Base-by-base conservation (phyloP, 1,139 yeast species). In the Zygosaccharomyces sapae region DNA sequence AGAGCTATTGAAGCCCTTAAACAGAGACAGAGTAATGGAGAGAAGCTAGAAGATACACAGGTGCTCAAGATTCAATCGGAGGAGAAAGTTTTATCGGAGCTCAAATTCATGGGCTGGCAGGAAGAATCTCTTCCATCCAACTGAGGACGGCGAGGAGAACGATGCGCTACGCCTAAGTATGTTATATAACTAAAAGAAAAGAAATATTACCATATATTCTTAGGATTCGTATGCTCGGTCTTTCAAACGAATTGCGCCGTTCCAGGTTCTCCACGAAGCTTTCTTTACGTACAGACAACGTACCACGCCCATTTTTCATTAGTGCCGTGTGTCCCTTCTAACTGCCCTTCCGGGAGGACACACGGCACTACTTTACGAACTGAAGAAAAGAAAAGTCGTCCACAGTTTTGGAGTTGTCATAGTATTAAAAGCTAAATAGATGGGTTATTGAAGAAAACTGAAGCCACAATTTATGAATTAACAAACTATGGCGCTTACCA, bases 1-100 rank as follows among this genome's bases (percentile, higher is more conserved):
- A 79, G 97, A 62, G 97, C 98, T 10, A 92, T 92, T 57, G 96
- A 90, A 67, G 82, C 81, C 44, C 77, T 94, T 61, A 90, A 90
- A 68, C 79, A 79, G 75, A 86, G 90, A 64, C 92, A 86, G 69
- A 87, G 86, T 16, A 74, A 73, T 44, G 95, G 95, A 43, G 97
- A 89, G 55, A 75, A 81, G 52, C 77, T 92, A 55, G 98, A 92
- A 70, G 96, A 85, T 62, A 92, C 97, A 29, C 99, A 92, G 71
- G 72, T 88, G 36, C 76, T 87, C 64, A 94, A 94, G 71, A 90
- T 94, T 57, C 77, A 81, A 53, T 88, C 95, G 50, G 98, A 92
- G 70, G 81, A 75, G 31, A 82, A 82, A 47, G 85, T 92, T 46
- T 77, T 90, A 68, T 71, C 73, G 53, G 96, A 90, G 57, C 77